phyloP scores from a whole-genome alignment of 2,329 filamentous ascomycete species.

The Blastomyces gilchristii region DNA sequence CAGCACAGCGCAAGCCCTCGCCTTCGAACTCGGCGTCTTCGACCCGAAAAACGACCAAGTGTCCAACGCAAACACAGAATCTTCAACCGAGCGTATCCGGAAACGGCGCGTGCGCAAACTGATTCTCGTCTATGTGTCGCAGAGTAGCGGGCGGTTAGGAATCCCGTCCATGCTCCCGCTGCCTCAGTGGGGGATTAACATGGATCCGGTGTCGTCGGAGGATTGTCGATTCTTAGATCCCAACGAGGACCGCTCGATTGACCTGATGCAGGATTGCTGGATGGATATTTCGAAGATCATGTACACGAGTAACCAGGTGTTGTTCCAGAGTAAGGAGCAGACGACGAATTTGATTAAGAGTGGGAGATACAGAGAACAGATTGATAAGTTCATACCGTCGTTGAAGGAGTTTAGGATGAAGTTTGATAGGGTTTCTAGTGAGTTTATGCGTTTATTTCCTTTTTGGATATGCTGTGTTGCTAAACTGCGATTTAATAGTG shows the following conservation, averaged over 20 bases:
- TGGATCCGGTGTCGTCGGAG: conserved; percentile 24
- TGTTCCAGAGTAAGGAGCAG: conserved; percentile 79
- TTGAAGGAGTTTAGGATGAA: conserved; percentile 69
- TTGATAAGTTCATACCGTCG: conserved; percentile 71
- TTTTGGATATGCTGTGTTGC: conserved; percentile 6
- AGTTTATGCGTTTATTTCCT: conserved; percentile 15
- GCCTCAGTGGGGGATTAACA: conserved; percentile 34
- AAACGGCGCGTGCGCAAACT: conserved; percentile 76
- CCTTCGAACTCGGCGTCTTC: conserved; percentile 91
- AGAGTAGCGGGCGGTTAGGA: conserved; percentile 83
- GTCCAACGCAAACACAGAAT: conserved; percentile 42
- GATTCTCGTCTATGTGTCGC: conserved; percentile 81
- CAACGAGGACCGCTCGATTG: conserved; percentile 34
- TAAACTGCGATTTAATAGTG: conserved; percentile 32
- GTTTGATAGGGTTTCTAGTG: conserved; percentile 60
- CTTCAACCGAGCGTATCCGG: conserved; percentile 55
- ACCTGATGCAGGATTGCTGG: conserved; percentile 70
- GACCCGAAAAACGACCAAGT: conserved; percentile 65
- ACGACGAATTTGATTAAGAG: conserved; percentile 83
- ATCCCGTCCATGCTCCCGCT: conserved; percentile 85
- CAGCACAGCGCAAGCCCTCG: conserved; percentile 78
- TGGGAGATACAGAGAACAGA: conserved; percentile 68
- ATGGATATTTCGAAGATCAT: conserved; percentile 86
- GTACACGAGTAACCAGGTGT: conserved; percentile 76
- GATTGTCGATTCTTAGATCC: conserved; percentile 15